Percentiles rank a stretch among this genome's conserved stretches.
These are phyloP conservation scores for Kickxella alabastrina DNA, from an alignment of 192 early-diverging fungal genomes.

Conservation along the genomic window DNA sequence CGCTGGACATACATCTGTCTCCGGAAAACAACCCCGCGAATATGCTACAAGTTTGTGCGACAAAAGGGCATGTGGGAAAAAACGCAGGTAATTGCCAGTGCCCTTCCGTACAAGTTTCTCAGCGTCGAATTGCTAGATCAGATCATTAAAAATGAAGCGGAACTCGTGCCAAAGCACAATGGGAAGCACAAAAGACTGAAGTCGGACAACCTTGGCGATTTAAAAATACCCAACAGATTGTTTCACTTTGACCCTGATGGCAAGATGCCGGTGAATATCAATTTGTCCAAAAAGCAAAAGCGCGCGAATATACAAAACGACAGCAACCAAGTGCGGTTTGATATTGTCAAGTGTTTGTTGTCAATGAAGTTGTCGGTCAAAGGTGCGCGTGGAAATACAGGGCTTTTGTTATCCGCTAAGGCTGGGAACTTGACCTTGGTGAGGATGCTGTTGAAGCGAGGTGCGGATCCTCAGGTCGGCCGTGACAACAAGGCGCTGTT, in stretches of 20 bases:
- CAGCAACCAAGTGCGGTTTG: slow-evolving; percentile 29
- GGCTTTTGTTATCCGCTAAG: slow-evolving; percentile 35
- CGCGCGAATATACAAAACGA: slow-evolving; percentile 9
- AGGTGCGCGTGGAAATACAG: slow-evolving; percentile 22
- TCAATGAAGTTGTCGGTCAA: slow-evolving; percentile 24
- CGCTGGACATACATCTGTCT: slow-evolving; percentile 36
- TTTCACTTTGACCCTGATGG: slow-evolving; percentile 11
- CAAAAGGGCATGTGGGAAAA: slow-evolving; percentile 30
- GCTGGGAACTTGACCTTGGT: slow-evolving; percentile 41
- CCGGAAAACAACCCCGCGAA: slow-evolving; percentile 14
- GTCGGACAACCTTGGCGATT: slow-evolving; percentile 8
- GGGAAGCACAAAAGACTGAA: slow-evolving; percentile 2
- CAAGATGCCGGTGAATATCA: slow-evolving; percentile 14
- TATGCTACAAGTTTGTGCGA: slow-evolving; percentile 39
- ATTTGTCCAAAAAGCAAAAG: slow-evolving; percentile 7
- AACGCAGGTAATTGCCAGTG: slow-evolving; percentile 15
- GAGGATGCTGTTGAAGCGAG: slow-evolving; percentile 32
- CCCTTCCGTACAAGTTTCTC: slow-evolving; percentile 29
- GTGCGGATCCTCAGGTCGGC: slow-evolving; percentile 22
- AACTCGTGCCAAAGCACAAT: slow-evolving; percentile 6
- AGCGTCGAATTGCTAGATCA: slow-evolving; percentile 33
- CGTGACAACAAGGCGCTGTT: slow-evolving; percentile 46
- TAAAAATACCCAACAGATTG: slow-evolving; percentile 30
- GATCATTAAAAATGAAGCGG: slow-evolving; percentile 18
- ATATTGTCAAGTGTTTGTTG: slow-evolving; percentile 30